Base-by-base conservation (phyloP, 2,329 filamentous ascomycete genomes). In the Phialophora verrucosa region DNA sequence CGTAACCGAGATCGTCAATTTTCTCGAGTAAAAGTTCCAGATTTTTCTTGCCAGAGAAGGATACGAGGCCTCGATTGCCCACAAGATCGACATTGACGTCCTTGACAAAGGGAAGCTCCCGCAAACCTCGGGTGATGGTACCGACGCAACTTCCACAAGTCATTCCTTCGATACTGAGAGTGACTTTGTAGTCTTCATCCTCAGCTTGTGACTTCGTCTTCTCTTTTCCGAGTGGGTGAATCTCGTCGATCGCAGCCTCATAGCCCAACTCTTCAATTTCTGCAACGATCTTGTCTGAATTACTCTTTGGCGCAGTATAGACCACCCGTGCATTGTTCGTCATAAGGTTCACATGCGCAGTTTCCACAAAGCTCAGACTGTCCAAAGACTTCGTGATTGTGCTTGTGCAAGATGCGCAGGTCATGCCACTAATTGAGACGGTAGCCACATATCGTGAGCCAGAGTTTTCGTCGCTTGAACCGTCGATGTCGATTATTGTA, bases 391-490 rank as follows among this genome's bases (percentile, higher is more conserved):
- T 78, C 12, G 84, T 88, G 70, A 92, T 86, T 47, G 83, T 82
- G 73, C 88, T 88, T 61, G 83, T 83, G 73, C 90, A 93, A 12
- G 88, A 84, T 14, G 87, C 86, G 74, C 90, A 92, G 3, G 88
- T 91, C 90, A 93, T 92, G 60, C 90, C 90, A 31, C 84, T 86
- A 49, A 93, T 83, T 23, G 88, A 79, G 17, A 83, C 55, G 11
- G 66, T 62, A 8, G 70, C 70, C 23, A 67, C 58, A 59, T 70
- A 70, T 17, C 59, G 27, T 11, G 23, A 14, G 25, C 27, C n/a
- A 35, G 54, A 25, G 35, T 38, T 64, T 27, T 64, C 50, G 23
- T 65, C 27, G 23, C n/a, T 11, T 35, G 65, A 20, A 38, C 63
- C 63, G 27, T 71, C 61, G 42, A 68, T 12, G 20, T 62, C 57